Evolutionary conservation across 75 land plant genomes (phyloP).

Genomic region (Sequoiadendron giganteum): DNA sequence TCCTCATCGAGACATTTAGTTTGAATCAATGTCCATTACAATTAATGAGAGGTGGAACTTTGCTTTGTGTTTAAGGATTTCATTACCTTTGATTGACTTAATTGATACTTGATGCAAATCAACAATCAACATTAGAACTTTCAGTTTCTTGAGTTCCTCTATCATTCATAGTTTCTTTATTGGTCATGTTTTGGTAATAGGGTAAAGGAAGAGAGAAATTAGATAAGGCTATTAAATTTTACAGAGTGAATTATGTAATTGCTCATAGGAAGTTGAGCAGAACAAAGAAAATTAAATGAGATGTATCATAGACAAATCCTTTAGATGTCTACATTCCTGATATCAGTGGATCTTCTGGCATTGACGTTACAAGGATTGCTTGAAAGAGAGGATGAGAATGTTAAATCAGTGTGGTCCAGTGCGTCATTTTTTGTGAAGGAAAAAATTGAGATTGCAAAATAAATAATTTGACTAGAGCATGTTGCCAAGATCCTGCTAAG

Average conservation of each 20-base stretch:
- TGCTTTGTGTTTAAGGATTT: not conserved
- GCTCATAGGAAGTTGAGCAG: not conserved
- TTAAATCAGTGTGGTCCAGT: not conserved
- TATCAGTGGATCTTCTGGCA: not conserved
- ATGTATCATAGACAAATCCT: not conserved
- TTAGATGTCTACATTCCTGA: not conserved
- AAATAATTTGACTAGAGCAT: not conserved
- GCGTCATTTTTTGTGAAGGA: not conserved
- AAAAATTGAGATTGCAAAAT: not conserved
- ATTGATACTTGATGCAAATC: constrained; percentile 1
- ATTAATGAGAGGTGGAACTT: not conserved
- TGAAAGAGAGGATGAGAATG: not conserved
- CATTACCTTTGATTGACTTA: not conserved
- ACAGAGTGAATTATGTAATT: not conserved
- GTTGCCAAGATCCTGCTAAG: not conserved
- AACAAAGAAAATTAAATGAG: not conserved
- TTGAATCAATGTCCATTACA: not conserved
- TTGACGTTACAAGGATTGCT: not conserved
- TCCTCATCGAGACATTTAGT: not conserved
- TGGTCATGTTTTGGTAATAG: not conserved
- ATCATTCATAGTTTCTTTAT: not conserved
- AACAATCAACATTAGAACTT: not conserved
- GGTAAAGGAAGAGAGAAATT: not conserved
- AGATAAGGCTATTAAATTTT: not conserved
- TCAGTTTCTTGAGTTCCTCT: not conserved